Conservation (phyloP, 108 stramenopile genomes). For the Fragilariopsis cylindrus region DNA sequence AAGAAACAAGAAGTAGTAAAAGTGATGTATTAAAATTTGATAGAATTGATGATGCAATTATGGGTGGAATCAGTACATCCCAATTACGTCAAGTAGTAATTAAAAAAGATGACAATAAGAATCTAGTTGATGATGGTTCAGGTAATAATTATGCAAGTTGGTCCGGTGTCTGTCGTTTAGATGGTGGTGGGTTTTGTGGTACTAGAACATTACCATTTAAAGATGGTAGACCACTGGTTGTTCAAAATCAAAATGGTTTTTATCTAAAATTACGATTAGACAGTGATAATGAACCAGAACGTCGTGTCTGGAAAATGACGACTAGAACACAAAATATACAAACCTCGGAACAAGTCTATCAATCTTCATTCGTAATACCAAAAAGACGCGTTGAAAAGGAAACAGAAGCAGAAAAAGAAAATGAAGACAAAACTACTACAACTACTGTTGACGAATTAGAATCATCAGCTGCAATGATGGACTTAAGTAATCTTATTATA, state of each 20-base stretch:
- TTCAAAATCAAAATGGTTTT: constrained; percentile 49
- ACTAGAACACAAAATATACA: constrained; percentile 47
- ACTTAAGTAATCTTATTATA: background rate
- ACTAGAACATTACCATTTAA: constrained; percentile 68
- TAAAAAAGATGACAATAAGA: background rate
- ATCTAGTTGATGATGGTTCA: background rate
- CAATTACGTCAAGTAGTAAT: constrained; percentile 33
- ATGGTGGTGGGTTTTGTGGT: constrained; percentile 85
- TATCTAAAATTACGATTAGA: constrained; percentile 58
- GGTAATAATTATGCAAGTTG: constrained; percentile 54
- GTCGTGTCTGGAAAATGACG: constrained; percentile 77
- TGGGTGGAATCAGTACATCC: constrained; percentile 73
- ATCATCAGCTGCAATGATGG: background rate
- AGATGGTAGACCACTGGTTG: constrained; percentile 38
- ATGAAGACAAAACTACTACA: too few relatives aligned
- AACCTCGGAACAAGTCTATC: constrained; percentile 64
- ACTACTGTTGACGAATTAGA: too few relatives aligned
- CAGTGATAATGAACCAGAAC: constrained; percentile 71
- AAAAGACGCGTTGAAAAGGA: background rate
- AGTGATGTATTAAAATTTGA: constrained; percentile 61
- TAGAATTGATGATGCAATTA: constrained; percentile 78
- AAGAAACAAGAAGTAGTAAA: background rate
- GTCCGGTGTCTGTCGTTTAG: constrained; percentile 70
- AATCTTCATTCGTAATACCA: constrained; percentile 57
- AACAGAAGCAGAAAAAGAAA: constrained; percentile 13